Base-by-base conservation (phyloP, 768 basidiomycete genomes). In the Pulveroboletus ravenelii region DNA sequence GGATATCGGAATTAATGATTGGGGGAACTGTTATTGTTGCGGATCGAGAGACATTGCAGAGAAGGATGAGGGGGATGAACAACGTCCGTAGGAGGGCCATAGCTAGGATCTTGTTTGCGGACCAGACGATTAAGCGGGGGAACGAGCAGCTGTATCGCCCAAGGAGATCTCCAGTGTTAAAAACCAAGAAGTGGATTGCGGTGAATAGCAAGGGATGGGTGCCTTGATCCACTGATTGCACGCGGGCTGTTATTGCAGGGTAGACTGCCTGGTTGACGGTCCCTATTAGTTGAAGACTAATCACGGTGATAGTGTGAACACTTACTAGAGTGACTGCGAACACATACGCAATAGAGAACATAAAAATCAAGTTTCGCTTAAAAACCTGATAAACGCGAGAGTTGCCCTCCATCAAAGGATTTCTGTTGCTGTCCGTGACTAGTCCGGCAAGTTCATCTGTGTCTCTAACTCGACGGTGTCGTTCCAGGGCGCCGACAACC, bases 21-120 rank as follows among this genome's bases (percentile, higher is more conserved):
- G 65, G 57, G 44, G 58, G 39, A 9, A 70, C 58, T 8, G 64
- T 50, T 1, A 43, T 46, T 29, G 61, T 50, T 2, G 70, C 56
- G 29, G 74, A 71, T 38, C 75, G 78, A 55, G 84, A 80, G 38
- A 94, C 70, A 62, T 96, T 96, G 76, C 93, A 95, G 69, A 86
- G 74, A n/a, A 95, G 76, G 68, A 95, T 86, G 37, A 93, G 60
- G 27, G 91, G 91, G 41, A 96, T 80, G 70, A 95, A 94, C 31
- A 92, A 61, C 2, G 84, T 87, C 48, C 93, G 82, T 3, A 80
- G 66, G 37, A 87, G 63, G 15, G 91, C 85, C 23, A 90, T 68
- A 6, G 64, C 61, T 14, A 91, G 64, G 35, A 94, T 77, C 31
- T 77, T 76, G 20, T 72, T 76, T 6, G 80, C 78, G 4, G 82